Base-by-base conservation (phyloP, 495 filamentous ascomycete species). In the Xylaria sp. region DNA sequence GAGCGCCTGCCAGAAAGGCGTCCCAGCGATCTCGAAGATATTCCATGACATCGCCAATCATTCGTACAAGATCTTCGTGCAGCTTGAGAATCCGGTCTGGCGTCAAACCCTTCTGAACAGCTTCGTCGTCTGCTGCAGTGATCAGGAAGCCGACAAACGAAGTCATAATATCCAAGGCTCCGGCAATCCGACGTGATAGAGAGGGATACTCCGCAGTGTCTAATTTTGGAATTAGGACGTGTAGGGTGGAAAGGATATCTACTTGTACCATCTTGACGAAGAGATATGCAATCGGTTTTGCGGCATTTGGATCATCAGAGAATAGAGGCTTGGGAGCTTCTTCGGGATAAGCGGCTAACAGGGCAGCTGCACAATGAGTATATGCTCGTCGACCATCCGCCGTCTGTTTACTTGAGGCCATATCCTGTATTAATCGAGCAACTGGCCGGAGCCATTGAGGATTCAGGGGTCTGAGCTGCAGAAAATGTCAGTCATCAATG, bases 21-120 rank as follows among this genome's bases (percentile, higher is more conserved):
- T 92, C 90, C 85, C 86, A 91, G 21, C 90, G 80, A 71, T 92
- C 90, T 35, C 89, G 85, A 0, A 92, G 81, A 77, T 87, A 89
- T 75, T 92, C 90, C 73, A 90, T 83, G 0, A 85, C 82, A 4
- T 88, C 79, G 6, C 86, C 86, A 53, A 92, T 80, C 1, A 87
- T 87, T 71, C 90, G 88, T 5, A 82, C 81, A 65, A 92, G 83
- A 69, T 88, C 83, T 46, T 80, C 83, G 33, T 88, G 86, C 1
- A 92, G 80, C 67, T 86, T 86, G 12, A 91, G 81, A 37, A 92
- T 82, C 3, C 84, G 79, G 65, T 88, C 86, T 0, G 89, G 85
- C 14, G 85, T 73, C 73, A 88, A 80, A 21, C 68, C 65, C 41
- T 70, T 68, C 29, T 79, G 59, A 15, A 63, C 29, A 37, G 73